These are phyloP conservation scores for Triangularia setosa DNA, from an alignment of 2,329 filamentous ascomycete species.

Conservation along the genomic window DNA sequence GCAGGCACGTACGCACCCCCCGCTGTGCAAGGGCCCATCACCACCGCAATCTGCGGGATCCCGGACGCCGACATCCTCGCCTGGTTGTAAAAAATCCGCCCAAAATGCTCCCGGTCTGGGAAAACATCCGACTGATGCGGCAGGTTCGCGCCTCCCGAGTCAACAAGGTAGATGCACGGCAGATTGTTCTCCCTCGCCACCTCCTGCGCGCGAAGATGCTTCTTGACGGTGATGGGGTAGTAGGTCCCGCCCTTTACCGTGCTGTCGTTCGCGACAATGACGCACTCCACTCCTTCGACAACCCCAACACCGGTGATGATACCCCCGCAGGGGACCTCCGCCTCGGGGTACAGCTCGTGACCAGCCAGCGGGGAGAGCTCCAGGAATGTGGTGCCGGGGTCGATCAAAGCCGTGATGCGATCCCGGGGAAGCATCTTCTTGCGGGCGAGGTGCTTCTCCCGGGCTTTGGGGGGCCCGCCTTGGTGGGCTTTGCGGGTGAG, in stretches of 20 bases:
- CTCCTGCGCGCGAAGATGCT: conserved; percentile 87
- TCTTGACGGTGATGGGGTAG: conserved; percentile 96
- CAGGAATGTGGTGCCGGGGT: conserved; percentile 84
- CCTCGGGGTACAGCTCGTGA: conserved; percentile 78
- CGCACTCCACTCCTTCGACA: conserved; percentile 84
- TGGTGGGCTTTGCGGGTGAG: conserved; percentile 68
- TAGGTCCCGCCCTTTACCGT: conserved; percentile 98
- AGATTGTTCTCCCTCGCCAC: conserved; percentile 83
- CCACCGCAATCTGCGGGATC: conserved; percentile 89
- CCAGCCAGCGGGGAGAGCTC: conserved; percentile 92
- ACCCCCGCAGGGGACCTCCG: conserved; percentile 82
- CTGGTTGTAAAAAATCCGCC: conserved; percentile 97
- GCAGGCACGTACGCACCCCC: conserved; percentile 93
- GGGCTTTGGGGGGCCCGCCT: conserved; percentile 76
- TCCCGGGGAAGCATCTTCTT: conserved; percentile 95
- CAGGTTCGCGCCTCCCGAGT: conserved; percentile 91
- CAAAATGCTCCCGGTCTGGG: conserved; percentile 90
- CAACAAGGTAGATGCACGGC: conserved; percentile 89
- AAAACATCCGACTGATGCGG: conserved; percentile 96
- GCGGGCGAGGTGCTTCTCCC: conserved; percentile 79
- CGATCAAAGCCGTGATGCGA: conserved; percentile 79
- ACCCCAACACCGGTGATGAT: conserved; percentile 91
- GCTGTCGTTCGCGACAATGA: conserved; percentile 93
- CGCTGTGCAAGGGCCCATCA: conserved; percentile 96
- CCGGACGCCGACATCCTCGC: conserved; percentile 84